A percentile compares a stretch with the other conserved stretches of the same genome.
These are phyloP conservation scores for Fusarium buxicola DNA, from an alignment of 2,329 filamentous ascomycete species.

Conservation along the genomic window DNA sequence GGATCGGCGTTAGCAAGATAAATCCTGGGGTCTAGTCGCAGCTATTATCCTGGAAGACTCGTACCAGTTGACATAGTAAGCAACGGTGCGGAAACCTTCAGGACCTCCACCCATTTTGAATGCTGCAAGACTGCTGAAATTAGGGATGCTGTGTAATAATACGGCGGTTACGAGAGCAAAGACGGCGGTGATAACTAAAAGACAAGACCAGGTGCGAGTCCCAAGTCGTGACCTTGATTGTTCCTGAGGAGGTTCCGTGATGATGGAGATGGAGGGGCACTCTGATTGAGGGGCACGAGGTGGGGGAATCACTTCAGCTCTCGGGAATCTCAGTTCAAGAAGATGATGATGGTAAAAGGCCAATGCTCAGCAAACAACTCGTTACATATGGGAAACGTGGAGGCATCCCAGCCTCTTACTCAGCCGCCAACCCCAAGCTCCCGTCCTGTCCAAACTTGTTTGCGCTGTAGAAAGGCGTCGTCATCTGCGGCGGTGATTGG, in stretches of 20 bases:
- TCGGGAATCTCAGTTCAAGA: background rate
- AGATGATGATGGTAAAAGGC: background rate
- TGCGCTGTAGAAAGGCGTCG: constrained; percentile 23
- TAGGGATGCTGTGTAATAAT: constrained; percentile 19
- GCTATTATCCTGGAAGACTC: constrained; percentile 4
- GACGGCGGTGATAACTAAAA: constrained; percentile 18
- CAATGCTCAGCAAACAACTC: background rate
- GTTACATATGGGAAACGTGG: constrained; percentile 28
- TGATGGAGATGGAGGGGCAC: constrained; percentile 33
- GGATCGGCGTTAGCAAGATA: constrained; percentile 3
- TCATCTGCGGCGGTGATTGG: constrained; percentile 37
- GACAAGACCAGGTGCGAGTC: constrained; percentile 24
- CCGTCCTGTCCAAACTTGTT: constrained; percentile 13
- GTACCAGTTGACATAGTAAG: constrained; percentile 79
- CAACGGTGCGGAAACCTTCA: constrained; percentile 72
- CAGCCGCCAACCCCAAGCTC: constrained; percentile 28
- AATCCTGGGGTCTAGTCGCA: background rate
- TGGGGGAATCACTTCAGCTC: constrained; percentile 32
- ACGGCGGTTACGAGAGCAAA: constrained; percentile 17
- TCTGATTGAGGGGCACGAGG: constrained; percentile 21
- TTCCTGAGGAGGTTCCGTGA: constrained; percentile 33
- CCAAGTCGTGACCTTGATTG: constrained; percentile 16
- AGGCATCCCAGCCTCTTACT: constrained; percentile 37
- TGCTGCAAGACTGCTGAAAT: background rate
- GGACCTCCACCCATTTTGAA: constrained; percentile 58